phyloP scores from a whole-genome alignment of 1,284 basidiomycete genomes.

The Marasmius fiardii region DNA sequence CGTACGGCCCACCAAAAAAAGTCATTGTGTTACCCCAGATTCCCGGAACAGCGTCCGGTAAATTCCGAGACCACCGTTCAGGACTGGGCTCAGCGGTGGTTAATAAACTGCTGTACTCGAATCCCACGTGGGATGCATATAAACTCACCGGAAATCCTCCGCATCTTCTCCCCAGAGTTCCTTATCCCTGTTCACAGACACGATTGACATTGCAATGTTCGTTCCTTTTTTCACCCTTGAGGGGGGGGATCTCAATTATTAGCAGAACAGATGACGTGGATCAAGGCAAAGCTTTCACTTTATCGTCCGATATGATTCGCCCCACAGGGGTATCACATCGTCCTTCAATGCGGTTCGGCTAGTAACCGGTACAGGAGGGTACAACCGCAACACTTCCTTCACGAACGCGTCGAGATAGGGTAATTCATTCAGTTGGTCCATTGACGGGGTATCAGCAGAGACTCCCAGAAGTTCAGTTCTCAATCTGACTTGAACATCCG shows the following conservation, averaged over 20 bases:
- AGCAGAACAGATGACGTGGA: no score
- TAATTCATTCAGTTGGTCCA: conserved; percentile 59
- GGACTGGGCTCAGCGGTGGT: background rate
- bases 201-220: conserved; percentile 43
- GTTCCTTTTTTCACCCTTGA: conserved; percentile 38
- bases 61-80: background rate
- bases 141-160: no score
- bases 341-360: conserved; percentile 49
- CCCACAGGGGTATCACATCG: conserved; percentile 58
- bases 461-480: conserved; percentile 60
- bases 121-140: no score
- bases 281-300: no score
- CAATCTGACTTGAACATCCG: conserved; percentile 59
- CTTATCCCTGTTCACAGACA: conserved; percentile 40
- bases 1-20: conserved; percentile 40
- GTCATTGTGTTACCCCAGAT: conserved; percentile 40
- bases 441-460: conserved; percentile 47
- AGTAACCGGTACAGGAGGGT: conserved; percentile 56
- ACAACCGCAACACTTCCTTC: conserved; percentile 65
- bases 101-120: conserved; percentile 34
- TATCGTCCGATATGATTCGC: conserved; percentile 30
- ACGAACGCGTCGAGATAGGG: conserved; percentile 65
- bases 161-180: conserved; percentile 56
- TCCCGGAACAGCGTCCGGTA: conserved; percentile 31
- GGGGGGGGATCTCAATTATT: no score